Evolutionary conservation across 2,329 filamentous ascomycete genomes (phyloP), one percentile per base, ranked within the genome.

Genomic region (Paecilomyces sp.): DNA sequence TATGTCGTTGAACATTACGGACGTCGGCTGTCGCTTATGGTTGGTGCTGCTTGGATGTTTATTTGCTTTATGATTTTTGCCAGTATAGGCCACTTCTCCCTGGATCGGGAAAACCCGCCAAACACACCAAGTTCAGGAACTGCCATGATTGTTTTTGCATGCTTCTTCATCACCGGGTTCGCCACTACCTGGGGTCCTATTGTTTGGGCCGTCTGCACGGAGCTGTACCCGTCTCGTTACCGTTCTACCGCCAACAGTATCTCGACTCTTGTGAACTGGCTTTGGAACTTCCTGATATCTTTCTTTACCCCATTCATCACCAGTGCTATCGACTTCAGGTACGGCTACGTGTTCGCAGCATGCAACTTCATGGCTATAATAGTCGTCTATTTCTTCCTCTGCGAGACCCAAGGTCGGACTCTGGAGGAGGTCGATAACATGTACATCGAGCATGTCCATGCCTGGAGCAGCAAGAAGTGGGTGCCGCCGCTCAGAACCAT

Each of bases 251-350:
- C 86, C 64, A 90, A 91, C 82, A 90, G 89, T 12, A 77, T 92
- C 25, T 87, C 89, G 15, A 92, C 89, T 5, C 85, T 88, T 2
- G 85, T 88, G 41, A 93, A 93, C 75, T 93, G 90, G 90, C 73
- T 77, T 33, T 90, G 86, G 86, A 90, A 91, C 73, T 92, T 92
- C 74, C 74, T 89, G 67, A 79, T 90, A 64, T 85, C 84, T 0
- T 92, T 92, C 80, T 91, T 92, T 79, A 91, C 90, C 0, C 88
- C 89, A 0, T 92, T 91, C 74, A 92, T 92, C 71, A 88, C 86
- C 1, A 77, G 78, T 0, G 80, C 84, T 8, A 92, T 92, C 60
- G 84, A 89, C 66, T 92, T 88, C 74, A 81, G 81, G 22, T 91
- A 92, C 70, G 89, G 90, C 12, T 91, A 91, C 65, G 85, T 93